These are phyloP conservation scores for Corynespora cassiicola DNA, from an alignment of 2,329 filamentous ascomycete species.

Conservation along the genomic window DNA sequence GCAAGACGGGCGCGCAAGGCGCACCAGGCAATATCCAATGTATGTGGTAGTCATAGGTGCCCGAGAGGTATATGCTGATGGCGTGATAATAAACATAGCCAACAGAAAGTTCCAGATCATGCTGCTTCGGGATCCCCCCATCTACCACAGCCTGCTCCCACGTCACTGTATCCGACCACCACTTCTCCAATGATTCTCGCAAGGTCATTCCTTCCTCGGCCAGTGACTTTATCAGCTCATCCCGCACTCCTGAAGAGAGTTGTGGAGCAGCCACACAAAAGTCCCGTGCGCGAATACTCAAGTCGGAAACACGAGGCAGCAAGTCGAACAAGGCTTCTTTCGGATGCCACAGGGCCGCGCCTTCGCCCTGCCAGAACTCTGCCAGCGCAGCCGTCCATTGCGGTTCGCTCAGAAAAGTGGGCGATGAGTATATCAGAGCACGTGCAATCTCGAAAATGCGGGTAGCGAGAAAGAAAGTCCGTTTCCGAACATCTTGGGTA, in stretches of 20 bases:
- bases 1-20: conserved; percentile 19
- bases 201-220: conserved; percentile 26
- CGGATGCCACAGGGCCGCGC: conserved; percentile 22
- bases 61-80: conserved; percentile 34
- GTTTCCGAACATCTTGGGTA: conserved; percentile 10
- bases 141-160: conserved; percentile 14
- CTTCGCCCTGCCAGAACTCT: conserved; percentile 20
- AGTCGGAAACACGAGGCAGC: conserved; percentile 24
- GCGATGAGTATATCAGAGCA: conserved; percentile 29
- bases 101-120: conserved; percentile 20
- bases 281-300: conserved; percentile 20
- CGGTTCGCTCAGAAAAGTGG: conserved; percentile 26
- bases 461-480: conserved; percentile 30
- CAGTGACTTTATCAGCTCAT: conserved; percentile 9
- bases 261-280: conserved; percentile 12
- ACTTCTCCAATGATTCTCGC: conserved; percentile 19
- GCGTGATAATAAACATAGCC: conserved; percentile 29
- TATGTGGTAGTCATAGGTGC: conserved; percentile 31
- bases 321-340: conserved; percentile 36
- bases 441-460: conserved; percentile 36
- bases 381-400: conserved; percentile 25
- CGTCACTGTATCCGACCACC: conserved; percentile 15
- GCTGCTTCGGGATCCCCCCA: not conserved
- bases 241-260: too few species aligned
- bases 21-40: conserved; percentile 20